These are phyloP conservation scores for Musa itinerans DNA, from an alignment of 176 grass and related monocot genomes.

Conservation along the genomic window DNA sequence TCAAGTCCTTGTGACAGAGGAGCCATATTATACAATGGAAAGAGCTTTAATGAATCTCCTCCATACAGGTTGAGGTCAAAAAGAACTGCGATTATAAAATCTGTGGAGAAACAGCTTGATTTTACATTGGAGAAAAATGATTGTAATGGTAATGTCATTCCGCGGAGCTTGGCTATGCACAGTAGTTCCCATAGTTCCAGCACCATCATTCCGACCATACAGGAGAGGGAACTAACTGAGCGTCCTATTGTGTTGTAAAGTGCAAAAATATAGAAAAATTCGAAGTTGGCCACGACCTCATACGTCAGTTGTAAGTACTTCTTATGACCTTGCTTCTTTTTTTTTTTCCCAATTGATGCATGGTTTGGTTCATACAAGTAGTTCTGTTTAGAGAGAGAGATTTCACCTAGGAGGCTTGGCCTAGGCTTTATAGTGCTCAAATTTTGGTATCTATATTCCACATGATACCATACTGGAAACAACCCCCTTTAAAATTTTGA, in stretches of 20 bases:
- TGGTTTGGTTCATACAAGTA: too few species aligned
- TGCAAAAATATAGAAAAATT: slow-evolving; percentile 25
- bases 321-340: not conserved
- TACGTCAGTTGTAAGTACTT: slow-evolving; percentile 31
- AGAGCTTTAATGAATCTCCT: slow-evolving; percentile 68
- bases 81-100: slow-evolving; percentile 56
- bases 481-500: too few species aligned
- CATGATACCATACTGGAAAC: too few species aligned
- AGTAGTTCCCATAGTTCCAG: slow-evolving; percentile 28
- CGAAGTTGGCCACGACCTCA: slow-evolving; percentile 32
- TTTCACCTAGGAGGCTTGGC: too few species aligned
- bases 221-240: slow-evolving; percentile 23
- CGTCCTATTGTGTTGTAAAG: slow-evolving; percentile 31
- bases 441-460: too few species aligned
- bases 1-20: slow-evolving; percentile 33
- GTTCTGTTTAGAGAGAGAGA: too few species aligned
- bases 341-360: too few species aligned
- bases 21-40: slow-evolving; percentile 20
- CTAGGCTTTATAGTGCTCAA: too few species aligned
- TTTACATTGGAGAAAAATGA: slow-evolving; percentile 45
- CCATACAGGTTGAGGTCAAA: slow-evolving; percentile 67
- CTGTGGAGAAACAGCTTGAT: slow-evolving; percentile 79
- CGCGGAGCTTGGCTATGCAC: slow-evolving; percentile 28
- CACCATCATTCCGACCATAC: slow-evolving; percentile 12
- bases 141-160: slow-evolving; percentile 28